Conservation (phyloP, 805 yeast genomes). For the Kluyveromyces aestuarii region DNA sequence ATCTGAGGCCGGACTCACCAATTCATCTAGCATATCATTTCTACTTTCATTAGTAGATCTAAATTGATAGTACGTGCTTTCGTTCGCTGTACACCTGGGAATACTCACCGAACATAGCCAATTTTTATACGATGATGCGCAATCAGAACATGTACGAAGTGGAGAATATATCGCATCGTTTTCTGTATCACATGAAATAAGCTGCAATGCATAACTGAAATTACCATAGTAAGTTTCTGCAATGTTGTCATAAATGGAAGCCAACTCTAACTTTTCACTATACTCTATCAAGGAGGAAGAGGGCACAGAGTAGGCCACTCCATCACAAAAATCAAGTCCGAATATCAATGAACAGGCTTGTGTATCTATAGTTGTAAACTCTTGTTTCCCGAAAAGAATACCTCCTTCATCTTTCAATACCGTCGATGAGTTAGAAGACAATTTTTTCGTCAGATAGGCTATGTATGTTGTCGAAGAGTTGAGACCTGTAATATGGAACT, state of each 20-base stretch:
- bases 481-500: conserved; percentile 53
- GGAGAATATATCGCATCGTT: conserved; percentile 66
- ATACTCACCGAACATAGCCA: conserved; percentile 89
- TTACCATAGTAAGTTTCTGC: conserved; percentile 50
- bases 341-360: conserved; percentile 65
- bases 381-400: conserved; percentile 45
- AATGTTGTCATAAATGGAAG: conserved; percentile 49
- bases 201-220: conserved; percentile 69
- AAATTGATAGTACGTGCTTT: conserved; percentile 34
- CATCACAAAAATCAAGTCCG: conserved; percentile 65
- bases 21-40: conserved; percentile 44
- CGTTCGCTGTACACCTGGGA: conserved; percentile 67
- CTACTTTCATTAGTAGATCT: conserved; percentile 49
- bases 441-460: conserved; percentile 51
- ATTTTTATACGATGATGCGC: conserved; percentile 58
- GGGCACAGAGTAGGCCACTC: conserved; percentile 87
- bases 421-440: conserved; percentile 26
- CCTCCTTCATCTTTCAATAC: conserved; percentile 43
- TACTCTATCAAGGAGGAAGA: conserved; percentile 29
- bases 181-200: conserved; percentile 64
- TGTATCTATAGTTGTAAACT: conserved; percentile 45
- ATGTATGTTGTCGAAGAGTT: conserved; percentile 52
- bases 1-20: conserved; percentile 42
- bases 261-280: conserved; percentile 29
- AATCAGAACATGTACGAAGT: conserved; percentile 60